A percentile compares a stretch with the other conserved stretches of the same genome.
Conservation (phyloP, 495 filamentous ascomycete genomes). For the Podospora appendiculata region DNA sequence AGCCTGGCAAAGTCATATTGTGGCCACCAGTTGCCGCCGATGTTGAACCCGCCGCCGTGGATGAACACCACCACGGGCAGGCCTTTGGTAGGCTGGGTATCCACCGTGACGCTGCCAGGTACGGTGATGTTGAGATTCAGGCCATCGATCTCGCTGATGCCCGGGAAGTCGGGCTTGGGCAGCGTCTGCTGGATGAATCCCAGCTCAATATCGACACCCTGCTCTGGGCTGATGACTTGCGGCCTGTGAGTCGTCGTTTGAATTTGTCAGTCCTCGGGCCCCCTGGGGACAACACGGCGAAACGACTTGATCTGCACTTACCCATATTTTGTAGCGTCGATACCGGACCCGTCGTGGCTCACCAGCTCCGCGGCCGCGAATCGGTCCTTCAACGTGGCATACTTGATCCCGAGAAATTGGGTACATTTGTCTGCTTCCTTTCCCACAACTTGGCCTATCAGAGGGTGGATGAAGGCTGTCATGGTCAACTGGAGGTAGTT, state of each 20-base stretch:
- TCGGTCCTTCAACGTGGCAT: not conserved
- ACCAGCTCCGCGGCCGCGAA: not conserved
- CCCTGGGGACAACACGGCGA: not conserved
- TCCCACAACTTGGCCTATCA: not conserved
- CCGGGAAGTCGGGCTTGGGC: not conserved
- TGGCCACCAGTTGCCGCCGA: not conserved
- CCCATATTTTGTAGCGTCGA: not conserved
- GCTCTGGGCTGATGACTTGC: not conserved
- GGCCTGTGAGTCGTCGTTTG: not conserved
- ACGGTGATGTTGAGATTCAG: constrained; percentile 2
- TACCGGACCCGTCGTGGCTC: not conserved
- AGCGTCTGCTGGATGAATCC: constrained; percentile 1
- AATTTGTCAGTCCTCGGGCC: too few relatives aligned
- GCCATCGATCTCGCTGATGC: not conserved
- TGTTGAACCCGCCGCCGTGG: constrained; percentile 1
- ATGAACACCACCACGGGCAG: constrained; percentile 1
- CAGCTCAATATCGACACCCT: not conserved
- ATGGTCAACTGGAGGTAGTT: too few relatives aligned
- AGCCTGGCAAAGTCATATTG: not conserved
- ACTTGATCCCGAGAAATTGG: constrained; percentile 1
- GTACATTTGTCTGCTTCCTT: not conserved
- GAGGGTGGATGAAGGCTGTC: not conserved
- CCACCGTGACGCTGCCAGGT: not conserved
- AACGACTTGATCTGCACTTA: not conserved
- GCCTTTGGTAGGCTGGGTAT: not conserved